Evolutionary conservation across 352 stramenopile genomes (phyloP), one percentile per base, ranked within the genome.

Genomic region (Globisporangium cederbergense): DNA sequence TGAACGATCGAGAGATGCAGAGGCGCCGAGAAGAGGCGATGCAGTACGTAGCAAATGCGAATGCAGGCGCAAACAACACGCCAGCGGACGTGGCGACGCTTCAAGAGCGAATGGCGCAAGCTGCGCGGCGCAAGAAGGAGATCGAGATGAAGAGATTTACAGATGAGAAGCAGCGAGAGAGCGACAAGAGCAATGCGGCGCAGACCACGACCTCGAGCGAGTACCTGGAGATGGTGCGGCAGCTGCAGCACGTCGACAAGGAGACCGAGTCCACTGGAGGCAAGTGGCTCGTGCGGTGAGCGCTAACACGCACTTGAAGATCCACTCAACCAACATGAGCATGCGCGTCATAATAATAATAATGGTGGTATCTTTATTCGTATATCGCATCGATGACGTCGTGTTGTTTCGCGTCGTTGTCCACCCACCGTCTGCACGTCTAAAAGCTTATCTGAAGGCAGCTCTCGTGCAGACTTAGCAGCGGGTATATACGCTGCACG

Each of bases 221-320:
- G 57, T 92, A 92, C 60, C 46, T 92, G 53, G 58, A 70, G 45
- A 74, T 92, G 53, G 83, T 92, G 47, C 81, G 79, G 34, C 72
- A 90, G 62, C 62, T 90, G 60, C 74, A 92, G 66, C 68, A 83
- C 32, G 71, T 80, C 18, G 75, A 90, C 60, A 65, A 79, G n/a
- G 67, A 77, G 18, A 81, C 73, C 22, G 81, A 87, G 38, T 64
- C 65, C 16, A 65, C 65, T 45, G 81, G 80, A 1, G 72, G 71
- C 42, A 92, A 92, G 58, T 92, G 83, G 83, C 81, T 92, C 18
- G 83, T 92, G 58, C 76, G 83, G 38, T 92, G 61, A 76, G 25
- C 25, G 25, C 2, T 38, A 58, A 5, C 34, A 40, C 7, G 34
- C 34, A 11, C 11, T 28, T 28, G 25, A 28, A 28, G 25, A 28